Base-by-base conservation (phyloP, 129 eudicot genomes). In the Scalesia atractyloides region DNA sequence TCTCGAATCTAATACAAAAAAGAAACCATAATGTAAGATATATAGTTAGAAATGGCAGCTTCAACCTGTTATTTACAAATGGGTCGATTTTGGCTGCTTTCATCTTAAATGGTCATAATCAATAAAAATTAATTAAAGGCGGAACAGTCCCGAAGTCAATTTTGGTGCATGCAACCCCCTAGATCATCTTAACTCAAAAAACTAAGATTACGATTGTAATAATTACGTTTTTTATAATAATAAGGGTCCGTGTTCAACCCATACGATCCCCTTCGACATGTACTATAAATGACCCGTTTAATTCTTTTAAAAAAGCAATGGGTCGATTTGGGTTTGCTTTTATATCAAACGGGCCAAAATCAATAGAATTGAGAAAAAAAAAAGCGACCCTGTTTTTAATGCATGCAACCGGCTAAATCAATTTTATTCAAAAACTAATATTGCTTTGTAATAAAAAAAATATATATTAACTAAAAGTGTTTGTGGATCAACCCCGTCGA, bases 1-100 rank as follows among this genome's bases (percentile, higher is more conserved):
- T 91, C 65, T 91, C 97, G 66, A 91, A 91, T 80, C 97, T 91
- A 75, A 13, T 20, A 59, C 34, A 68, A 26, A 51, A 51, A 15
- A 12, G 2, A 39, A 22, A 62, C 14, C 24, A 14, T 13, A 65
- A 50, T 19, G 53, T 33, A 66, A 34, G 46, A 41, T 50, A 54
- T 6, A 17, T 20, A 20, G 22, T 18, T 19, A 22, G 67, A 57
- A 60, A 17, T 30, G 59, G 6, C 48, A 0, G 14, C 1, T 16
- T 73, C 8, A 3, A 10, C 9, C n/a, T 9, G 17, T 39, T 15
- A 36, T 5, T 7, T 15, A 15, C 1, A 34, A 34, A n/a, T 3
- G 12, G 33, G 12, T 26, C 5, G 34, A 66, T 46, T 44, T 2
- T 15, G 48, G 49, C 17, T n/a, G 41, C 19, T 4, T 30, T 68